Evolutionary conservation across 1,139 yeast genomes (phyloP), one percentile per base, ranked within the genome.

Genomic region (Taphrina communis): DNA sequence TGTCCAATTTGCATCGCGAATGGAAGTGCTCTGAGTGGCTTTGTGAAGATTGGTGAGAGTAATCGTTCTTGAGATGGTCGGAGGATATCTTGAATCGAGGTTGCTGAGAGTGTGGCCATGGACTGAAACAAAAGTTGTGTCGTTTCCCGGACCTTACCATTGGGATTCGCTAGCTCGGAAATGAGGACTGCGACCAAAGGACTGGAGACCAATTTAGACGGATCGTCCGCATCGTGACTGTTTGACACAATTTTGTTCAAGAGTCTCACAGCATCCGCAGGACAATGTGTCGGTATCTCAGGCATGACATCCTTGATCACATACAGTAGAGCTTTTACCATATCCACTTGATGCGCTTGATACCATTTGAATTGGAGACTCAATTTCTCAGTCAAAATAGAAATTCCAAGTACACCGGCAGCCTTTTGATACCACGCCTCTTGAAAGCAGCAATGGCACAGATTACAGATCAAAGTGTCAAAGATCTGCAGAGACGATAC

Each of bases 1-100:
- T 94, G 93, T 44, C 99, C 99, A 70, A 95, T 94, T 79, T 95
- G 99, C 97, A 93, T 94, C 2, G 97, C 96, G 80, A 95, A 94
- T 0, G 99, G 99, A 72, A 95, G 82, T 0, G 99, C 99, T 72
- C 99, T 83, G 71, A 95, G 80, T 0, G 99, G 99, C 76, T 95
- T 95, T 6, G 97, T 97, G 80, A 94, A 95, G 55, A 95, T 94
- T 8, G 99, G 99, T 0, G 96, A 90, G 62, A 95, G 80, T 57
- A 95, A 81, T 59, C 93, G 85, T 57, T 86, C 88, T 74, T 91
- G 90, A 63, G 95, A 92, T 17, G 96, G 96, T 11, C 86, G 86
- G 78, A 95, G 87, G 73, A 95, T 84, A 0, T 87, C 85, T 0
- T 94, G 85, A 66, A 92, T 82, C 0, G 95, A 84, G 31, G 88